Evolutionary conservation across 495 filamentous ascomycete species (phyloP), one percentile per base, ranked within the genome.

Genomic region (Penicillium paradoxum): DNA sequence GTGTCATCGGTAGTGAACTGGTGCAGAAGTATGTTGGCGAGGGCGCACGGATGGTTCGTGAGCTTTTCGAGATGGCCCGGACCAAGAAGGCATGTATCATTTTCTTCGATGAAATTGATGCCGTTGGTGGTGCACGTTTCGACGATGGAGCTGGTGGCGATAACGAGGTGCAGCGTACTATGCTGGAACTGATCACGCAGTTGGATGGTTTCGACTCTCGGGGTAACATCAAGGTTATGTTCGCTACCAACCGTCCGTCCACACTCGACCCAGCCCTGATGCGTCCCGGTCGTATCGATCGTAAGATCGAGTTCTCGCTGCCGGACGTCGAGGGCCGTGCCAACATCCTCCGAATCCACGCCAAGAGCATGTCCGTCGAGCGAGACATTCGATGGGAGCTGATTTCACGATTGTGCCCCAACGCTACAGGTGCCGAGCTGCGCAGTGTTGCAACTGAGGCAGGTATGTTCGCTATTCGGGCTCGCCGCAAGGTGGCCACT

Each of bases 151-250:
- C 93, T 38, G 93, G 93, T 59, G 93, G 93, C 55, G 93, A 98
- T 70, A 98, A 98, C 68, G 93, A 98, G 66, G 93, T 98, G n/a
- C 93, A 98, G 74, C 80, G 93, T 73, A 98, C 93, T 45, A 98
- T 98, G 93, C 73, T 98, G 75, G 93, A 98, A 66, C 79, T 98
- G 56, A 98, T 98, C 67, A 98, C 93, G 3, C 93, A 98, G 66
- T 79, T 98, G 52, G 93, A 98, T 70, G 93, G 93, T 50, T 98
- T 98, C 77, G 95, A 98, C 69, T 85, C 90, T 37, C 81, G 93
- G 64, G 93, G 93, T 65, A 98, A 98, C 73, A 98, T 98, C 78
- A 98, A 98, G 73, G 93, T 98, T 74, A 98, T 98, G 93, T 98
- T 98, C 65, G 93, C 93, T 53, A 98, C 93, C 62, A 98, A 98